phyloP scores from a whole-genome alignment of 2,329 filamentous ascomycete genomes.

The Lasiodiplodia hormozganensis region DNA sequence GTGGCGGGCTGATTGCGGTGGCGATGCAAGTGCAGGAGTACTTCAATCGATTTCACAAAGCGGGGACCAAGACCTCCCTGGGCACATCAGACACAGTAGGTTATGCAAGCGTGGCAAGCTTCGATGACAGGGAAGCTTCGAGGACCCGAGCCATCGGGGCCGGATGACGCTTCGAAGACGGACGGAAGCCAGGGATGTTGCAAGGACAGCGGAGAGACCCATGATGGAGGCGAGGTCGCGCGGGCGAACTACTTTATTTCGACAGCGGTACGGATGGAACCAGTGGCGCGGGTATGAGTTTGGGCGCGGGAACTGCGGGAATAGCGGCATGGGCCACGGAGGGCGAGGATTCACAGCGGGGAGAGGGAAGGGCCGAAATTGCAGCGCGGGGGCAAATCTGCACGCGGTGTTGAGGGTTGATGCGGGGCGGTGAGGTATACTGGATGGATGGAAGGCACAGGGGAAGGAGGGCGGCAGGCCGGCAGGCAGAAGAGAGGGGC shows the following conservation, averaged over 20 bases:
- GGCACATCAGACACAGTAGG: not conserved
- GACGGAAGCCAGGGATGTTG: constrained; percentile 14
- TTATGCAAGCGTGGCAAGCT: not conserved
- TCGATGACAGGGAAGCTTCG: not conserved
- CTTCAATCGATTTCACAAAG: not conserved
- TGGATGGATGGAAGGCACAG: not conserved
- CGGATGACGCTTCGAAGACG: constrained; percentile 8
- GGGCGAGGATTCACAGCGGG: constrained; percentile 14
- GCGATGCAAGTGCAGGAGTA: not conserved
- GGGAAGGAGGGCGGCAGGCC: not conserved
- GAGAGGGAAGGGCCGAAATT: constrained; percentile 15
- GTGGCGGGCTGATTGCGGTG: not conserved
- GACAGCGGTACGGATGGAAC: constrained; percentile 3
- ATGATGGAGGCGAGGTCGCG: constrained; percentile 1
- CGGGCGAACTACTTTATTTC: constrained; percentile 21
- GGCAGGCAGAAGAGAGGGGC: not conserved
- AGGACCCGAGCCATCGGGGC: constrained; percentile 4
- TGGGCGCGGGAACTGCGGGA: not conserved
- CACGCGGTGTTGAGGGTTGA: constrained; percentile 4
- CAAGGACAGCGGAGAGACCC: constrained; percentile 7
- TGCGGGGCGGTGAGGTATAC: constrained; percentile 8
- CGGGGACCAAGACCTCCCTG: not conserved
- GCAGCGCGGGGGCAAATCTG: constrained; percentile 7
- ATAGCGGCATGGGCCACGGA: constrained; percentile 6
- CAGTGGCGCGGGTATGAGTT: not conserved